Base-by-base conservation (phyloP, 257 asterid genomes). In the Forsythia viridissima region DNA sequence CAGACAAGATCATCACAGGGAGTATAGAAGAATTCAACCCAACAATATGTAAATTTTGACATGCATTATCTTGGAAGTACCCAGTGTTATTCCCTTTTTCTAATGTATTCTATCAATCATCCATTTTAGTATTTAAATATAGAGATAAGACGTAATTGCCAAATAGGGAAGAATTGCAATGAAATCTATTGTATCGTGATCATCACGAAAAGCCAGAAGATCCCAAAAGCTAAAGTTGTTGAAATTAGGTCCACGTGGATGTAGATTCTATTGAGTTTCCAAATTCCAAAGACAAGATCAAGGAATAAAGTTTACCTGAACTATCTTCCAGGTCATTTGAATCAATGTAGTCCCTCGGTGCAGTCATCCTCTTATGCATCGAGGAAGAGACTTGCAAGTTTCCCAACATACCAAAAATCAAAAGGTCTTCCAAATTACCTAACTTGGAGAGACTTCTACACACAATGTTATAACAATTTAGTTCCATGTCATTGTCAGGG, bases 331-430 rank as follows among this genome's bases (percentile, higher is more conserved):
- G 20, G 75, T 89, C 94, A 82, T 74, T 80, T 30, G 84, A 68
- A 77, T 82, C 84, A 63, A 71, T 66, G 75, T 76, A 79, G 66
- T 92, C 96, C 79, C 82, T 88, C 24, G 91, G 78, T 44, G 83
- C 86, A 91, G 82, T 82, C 36, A 83, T 74, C 44, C 94, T 90
- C 83, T 91, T 89, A 83, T 87, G 84, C 81, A 87, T 86, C 0
- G 92, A 80, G 8, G 90, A 79, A n/a, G 90, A 83, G 86, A 84
- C 84, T 6, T 72, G 76, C 16, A 85, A 77, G 73, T 80, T 81
- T 57, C 87, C 88, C 55, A 76, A 82, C 96, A 92, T 88, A 59
- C 81, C 88, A 75, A 70, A 44, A 74, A 80, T 76, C 68, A 41
- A 36, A 63, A 78, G 9, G 74, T 65, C 79, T 78, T 68, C 77